Base-by-base conservation (phyloP, 345 rosid genomes). In the Salix viminalis region DNA sequence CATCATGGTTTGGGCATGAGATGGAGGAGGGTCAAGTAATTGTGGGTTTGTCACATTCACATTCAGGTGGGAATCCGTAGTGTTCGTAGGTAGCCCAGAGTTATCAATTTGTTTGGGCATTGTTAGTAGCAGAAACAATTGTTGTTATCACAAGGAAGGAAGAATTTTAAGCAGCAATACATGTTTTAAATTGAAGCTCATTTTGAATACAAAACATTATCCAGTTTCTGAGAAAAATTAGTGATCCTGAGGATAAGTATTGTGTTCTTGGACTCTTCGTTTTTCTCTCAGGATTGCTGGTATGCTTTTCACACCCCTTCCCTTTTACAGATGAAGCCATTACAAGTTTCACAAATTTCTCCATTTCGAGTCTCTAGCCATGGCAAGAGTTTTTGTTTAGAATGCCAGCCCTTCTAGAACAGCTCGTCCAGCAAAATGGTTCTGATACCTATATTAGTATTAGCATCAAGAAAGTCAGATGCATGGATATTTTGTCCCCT, bases 241-340 rank as follows among this genome's bases (percentile, higher is more conserved):
- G 3, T 2, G 32, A 28, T 28, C 30, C 30, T 28, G 30, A 28
- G 30, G 30, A 28, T 28, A 0, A 28, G 30, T 28, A 28, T 28
- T 28, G 91, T 75, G 83, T 79, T 48, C 83, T 91, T 67, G 99
- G 98, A 42, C 75, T 91, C 50, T n/a, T 86, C 52, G 94, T 91
- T 84, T 84, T 93, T 82, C 58, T 90, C 18, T 84, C 91, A 64
- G 93, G 96, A 44, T 86, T 91, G 87, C 85, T 93, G 78, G 91
- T 90, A 69, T 93, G 94, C 85, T 84, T 93, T 75, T 94, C 98
- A 24, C 91, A 89, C 75, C 98, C 98, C 46, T 89, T 96, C 74
- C 91, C 97, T 74, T 91, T 95, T 82, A 73, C 88, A 34, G 87
- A 78, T 52, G 91, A 85, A 65, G 74, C 76, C 77, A 52, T 88